Base-by-base conservation (phyloP, 495 filamentous ascomycete genomes). In the Penicillium arizonense region DNA sequence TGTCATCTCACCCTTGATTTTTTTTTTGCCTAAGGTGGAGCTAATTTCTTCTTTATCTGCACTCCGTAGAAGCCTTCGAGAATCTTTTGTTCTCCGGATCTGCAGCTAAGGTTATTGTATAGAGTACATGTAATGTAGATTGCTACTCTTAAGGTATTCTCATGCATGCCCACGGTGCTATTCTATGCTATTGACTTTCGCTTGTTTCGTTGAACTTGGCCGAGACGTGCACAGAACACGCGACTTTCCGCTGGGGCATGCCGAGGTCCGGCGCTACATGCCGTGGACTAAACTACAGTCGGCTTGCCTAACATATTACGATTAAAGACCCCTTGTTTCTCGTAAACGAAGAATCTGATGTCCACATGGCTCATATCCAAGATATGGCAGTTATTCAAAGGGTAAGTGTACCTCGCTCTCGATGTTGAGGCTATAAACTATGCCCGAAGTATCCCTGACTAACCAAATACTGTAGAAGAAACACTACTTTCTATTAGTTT, bases 231-330 rank as follows among this genome's bases (percentile, higher is more conserved):
- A 21, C 49, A n/a, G 52, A 59, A 50, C 59, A 65, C 51, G 53
- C 62, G 56, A 57, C 48, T 53, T 14, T 24, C 26, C 20, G 37
- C 41, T 13, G 37, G 54, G 44, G 36, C 47, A 57, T 48, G 52
- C 63, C 60, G 63, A 63, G 51, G 54, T 40, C 59, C 62, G 58
- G 38, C 40, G 45, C 53, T 39, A 45, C 18, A 52, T 28, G 40
- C 57, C 53, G 47, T 50, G 23, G 43, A 56, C 52, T 46, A 51
- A 61, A 57, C 45, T 10, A 30, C 2, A 30, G 28, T 30, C 28
- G 28, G 28, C 7, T 30, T 30, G 28, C 28, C 28, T 30, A 30
- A 9, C 28, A 44, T 44, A 44, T 32, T 44, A 4, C 9, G 3
- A 16, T n/a, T 10, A 14, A 9, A 12, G 13, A 0, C 26, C 42